Evolutionary conservation across 306 rosid genomes (phyloP).

Genomic region (Cicer pinnatifidum): DNA sequence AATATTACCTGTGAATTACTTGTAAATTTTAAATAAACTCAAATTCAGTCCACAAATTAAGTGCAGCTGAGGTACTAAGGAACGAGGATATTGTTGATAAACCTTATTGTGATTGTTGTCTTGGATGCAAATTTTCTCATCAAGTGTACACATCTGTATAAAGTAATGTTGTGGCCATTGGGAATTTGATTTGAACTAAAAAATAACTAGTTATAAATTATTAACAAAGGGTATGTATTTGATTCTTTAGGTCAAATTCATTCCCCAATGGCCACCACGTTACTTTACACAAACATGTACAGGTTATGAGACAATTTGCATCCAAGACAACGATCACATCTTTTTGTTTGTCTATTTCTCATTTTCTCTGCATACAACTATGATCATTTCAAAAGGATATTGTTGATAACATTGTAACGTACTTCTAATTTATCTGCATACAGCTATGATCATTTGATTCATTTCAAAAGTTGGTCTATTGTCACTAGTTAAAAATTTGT

Average conservation of each 20-base stretch:
- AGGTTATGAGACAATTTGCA: conserved; percentile 17
- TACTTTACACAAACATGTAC: neutral
- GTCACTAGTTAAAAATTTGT: conserved; percentile 25
- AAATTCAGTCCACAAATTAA: conserved; percentile 11
- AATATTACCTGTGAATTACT: neutral
- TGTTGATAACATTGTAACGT: neutral
- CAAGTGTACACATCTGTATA: neutral
- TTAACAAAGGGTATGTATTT: no score
- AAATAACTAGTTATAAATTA: neutral
- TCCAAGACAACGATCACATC: conserved; percentile 23
- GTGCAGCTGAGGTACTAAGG: conserved; percentile 11
- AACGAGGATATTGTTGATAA: conserved; percentile 22
- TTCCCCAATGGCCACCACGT: conserved; percentile 3
- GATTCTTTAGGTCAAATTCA: conserved; percentile 6
- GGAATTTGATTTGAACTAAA: conserved; percentile 15
- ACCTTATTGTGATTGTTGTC: conserved; percentile 24
- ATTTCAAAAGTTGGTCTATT: conserved; percentile 20
- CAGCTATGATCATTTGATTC: neutral
- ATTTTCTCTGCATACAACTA: no score
- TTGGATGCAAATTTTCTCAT: conserved; percentile 24
- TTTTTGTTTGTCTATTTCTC: no score
- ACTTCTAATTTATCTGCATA: conserved; percentile 18
- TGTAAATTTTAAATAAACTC: conserved; percentile 30
- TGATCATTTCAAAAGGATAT: no score
- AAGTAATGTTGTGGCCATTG: neutral